A percentile compares a stretch with the other conserved stretches of the same genome.
These are phyloP conservation scores for Themeda triandra DNA, from an alignment of 176 grass and related monocot genomes.

Conservation along the genomic window DNA sequence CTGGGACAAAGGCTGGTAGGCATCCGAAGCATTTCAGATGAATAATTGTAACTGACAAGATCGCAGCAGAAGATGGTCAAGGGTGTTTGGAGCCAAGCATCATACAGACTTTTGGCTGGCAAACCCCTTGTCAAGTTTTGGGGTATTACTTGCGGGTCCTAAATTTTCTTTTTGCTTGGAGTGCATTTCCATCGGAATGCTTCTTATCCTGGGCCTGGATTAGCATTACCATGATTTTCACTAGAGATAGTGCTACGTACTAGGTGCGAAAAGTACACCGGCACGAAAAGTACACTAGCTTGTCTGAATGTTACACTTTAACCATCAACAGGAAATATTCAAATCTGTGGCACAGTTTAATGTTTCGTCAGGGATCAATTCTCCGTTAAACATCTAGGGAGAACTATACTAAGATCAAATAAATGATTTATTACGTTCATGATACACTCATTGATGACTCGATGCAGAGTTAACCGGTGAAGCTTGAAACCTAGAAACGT, in stretches of 20 bases:
- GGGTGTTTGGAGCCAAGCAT: background rate
- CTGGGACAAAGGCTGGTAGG: conserved; percentile 48
- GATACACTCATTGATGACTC: too few relatives aligned
- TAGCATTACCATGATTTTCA: background rate
- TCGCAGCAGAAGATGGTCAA: background rate
- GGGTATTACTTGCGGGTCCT: background rate
- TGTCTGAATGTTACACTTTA: background rate
- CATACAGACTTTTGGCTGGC: background rate
- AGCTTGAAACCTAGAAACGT: too few relatives aligned
- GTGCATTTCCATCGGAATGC: background rate
- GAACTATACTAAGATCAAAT: too few relatives aligned
- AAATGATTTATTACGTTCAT: too few relatives aligned
- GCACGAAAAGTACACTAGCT: background rate
- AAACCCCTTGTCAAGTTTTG: background rate
- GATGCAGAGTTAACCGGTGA: too few relatives aligned
- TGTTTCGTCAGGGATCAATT: too few relatives aligned
- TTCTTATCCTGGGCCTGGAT: too few relatives aligned
- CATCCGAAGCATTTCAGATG: conserved; percentile 8
- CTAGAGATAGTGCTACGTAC: background rate
- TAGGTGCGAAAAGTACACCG: background rate
- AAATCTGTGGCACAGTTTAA: too few relatives aligned
- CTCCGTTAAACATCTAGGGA: too few relatives aligned
- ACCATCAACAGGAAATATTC: background rate
- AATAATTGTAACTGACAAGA: background rate
- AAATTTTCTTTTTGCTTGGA: background rate